These are phyloP conservation scores for Theileria equi DNA, from an alignment of 169 alveolate genomes.

Conservation along the genomic window DNA sequence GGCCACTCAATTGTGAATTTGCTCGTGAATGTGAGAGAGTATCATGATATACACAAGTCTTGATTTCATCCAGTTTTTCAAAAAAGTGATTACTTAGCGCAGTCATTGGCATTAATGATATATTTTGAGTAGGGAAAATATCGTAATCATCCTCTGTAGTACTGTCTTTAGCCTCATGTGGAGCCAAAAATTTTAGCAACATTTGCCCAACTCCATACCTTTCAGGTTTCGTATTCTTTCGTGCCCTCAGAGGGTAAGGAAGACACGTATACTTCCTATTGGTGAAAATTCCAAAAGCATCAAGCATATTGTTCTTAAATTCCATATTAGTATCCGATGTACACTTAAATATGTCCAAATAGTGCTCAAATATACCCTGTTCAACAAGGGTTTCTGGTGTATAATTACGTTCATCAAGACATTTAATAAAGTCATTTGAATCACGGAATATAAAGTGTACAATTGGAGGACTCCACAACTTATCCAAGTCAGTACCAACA, in stretches of 20 bases:
- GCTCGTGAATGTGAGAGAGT: slow-evolving; percentile 26
- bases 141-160: neutral
- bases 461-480: slow-evolving; percentile 52
- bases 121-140: neutral
- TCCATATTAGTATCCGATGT: slow-evolving; percentile 17
- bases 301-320: slow-evolving; percentile 49
- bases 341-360: slow-evolving; percentile 39
- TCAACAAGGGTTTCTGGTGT: slow-evolving; percentile 63
- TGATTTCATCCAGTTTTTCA: slow-evolving; percentile 46
- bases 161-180: slow-evolving; percentile 13
- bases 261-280: slow-evolving; percentile 51
- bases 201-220: slow-evolving; percentile 21
- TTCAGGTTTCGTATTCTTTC: slow-evolving; percentile 2
- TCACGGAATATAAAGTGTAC: slow-evolving; percentile 56
- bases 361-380: slow-evolving; percentile 58
- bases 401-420: slow-evolving; percentile 51
- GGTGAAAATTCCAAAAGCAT: slow-evolving; percentile 49
- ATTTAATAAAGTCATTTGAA: slow-evolving; percentile 45
- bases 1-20: slow-evolving; percentile 29
- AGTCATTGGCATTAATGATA: slow-evolving; percentile 10
- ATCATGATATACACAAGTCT: slow-evolving; percentile 45
- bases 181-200: slow-evolving; percentile 35
- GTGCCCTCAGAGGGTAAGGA: slow-evolving; percentile 40
- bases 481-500: neutral
- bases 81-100: slow-evolving; percentile 31